Conservation (phyloP, 2,329 filamentous ascomycete species). For the Colletotrichum sp. region DNA sequence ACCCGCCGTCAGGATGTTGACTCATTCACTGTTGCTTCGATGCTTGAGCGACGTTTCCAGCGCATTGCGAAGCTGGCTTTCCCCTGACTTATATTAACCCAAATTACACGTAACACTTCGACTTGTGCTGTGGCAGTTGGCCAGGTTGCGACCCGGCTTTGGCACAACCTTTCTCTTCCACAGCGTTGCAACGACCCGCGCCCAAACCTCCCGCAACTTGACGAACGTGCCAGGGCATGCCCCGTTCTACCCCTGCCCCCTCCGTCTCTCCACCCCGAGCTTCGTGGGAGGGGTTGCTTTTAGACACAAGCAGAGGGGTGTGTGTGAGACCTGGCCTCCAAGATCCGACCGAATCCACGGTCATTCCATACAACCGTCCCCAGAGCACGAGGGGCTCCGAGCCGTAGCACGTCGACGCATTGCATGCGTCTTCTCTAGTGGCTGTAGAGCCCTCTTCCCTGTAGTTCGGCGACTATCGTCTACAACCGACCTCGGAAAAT, state of each 20-base stretch:
- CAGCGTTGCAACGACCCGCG: constrained; percentile 9
- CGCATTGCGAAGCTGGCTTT: neutral
- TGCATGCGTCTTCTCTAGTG: neutral
- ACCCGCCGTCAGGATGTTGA: constrained; percentile 2
- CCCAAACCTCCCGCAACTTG: neutral
- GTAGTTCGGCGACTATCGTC: neutral
- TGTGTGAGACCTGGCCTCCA: neutral
- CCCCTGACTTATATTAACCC: constrained; percentile 17
- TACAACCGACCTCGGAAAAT: neutral
- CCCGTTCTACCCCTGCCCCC: neutral
- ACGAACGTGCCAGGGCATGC: neutral
- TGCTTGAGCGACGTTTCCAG: neutral
- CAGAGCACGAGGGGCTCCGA: neutral
- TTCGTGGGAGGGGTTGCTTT: neutral
- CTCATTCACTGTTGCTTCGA: neutral
- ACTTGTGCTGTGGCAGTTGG: neutral
- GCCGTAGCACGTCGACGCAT: neutral
- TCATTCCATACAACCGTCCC: neutral
- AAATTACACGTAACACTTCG: constrained; percentile 2
- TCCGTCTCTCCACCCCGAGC: neutral
- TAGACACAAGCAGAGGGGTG: neutral
- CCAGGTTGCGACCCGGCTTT: neutral
- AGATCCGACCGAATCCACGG: neutral
- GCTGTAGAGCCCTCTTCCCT: neutral
- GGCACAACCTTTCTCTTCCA: constrained; percentile 8